Evolutionary conservation across 2,329 filamentous ascomycete species (phyloP).

Genomic region (Tolypocladium nubicola): DNA sequence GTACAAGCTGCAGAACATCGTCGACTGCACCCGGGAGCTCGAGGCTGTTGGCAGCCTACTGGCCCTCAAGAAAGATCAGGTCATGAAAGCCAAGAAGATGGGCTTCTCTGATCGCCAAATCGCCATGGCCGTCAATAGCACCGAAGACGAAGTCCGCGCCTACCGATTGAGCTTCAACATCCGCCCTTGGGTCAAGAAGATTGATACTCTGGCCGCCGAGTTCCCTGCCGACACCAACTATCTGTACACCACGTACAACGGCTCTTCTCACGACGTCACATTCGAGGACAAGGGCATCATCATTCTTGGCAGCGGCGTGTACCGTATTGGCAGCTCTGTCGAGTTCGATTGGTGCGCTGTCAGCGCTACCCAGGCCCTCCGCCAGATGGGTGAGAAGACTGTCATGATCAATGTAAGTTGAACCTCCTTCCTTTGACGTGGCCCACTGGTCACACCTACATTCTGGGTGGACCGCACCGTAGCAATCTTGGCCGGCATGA

Average conservation of each 20-base stretch:
- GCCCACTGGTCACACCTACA: too few relatives aligned
- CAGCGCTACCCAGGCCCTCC: constrained; percentile 73
- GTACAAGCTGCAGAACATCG: constrained; percentile 96
- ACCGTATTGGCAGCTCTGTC: constrained; percentile 93
- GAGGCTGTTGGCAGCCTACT: constrained; percentile 74
- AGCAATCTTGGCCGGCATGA: too few relatives aligned
- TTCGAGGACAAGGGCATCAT: constrained; percentile 89
- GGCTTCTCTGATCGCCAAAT: constrained; percentile 98
- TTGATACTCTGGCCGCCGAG: constrained; percentile 93
- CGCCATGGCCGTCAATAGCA: constrained; percentile 70
- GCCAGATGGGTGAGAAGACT: constrained; percentile 87
- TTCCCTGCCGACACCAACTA: constrained; percentile 95
- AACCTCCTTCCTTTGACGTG: background rate
- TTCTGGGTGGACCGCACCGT: too few relatives aligned
- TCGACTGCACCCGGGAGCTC: constrained; percentile 78
- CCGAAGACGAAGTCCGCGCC: constrained; percentile 83
- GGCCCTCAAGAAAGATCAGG: constrained; percentile 76
- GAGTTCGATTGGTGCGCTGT: constrained; percentile 99
- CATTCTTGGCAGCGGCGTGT: constrained; percentile 88
- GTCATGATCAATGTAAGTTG: constrained; percentile 78
- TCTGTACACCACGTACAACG: constrained; percentile 96
- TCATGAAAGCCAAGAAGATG: constrained; percentile 90
- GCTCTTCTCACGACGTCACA: constrained; percentile 80
- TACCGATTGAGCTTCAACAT: constrained; percentile 79
- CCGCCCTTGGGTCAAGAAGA: constrained; percentile 94